phyloP scores from a whole-genome alignment of 768 basidiomycete species.

The Pleurotus tuber-regium region DNA sequence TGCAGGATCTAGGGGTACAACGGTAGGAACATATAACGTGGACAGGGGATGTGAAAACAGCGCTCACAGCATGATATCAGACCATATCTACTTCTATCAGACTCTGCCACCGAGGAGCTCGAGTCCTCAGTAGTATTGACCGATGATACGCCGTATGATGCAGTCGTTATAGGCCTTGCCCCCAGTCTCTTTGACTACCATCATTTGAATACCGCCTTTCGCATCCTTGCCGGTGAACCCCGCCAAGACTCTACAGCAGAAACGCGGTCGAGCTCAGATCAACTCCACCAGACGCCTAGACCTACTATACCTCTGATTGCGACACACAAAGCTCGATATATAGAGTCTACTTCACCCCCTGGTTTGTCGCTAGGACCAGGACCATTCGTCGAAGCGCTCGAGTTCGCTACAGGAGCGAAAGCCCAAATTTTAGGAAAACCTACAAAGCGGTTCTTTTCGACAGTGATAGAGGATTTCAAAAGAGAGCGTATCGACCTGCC shows the following conservation, averaged over 20 bases:
- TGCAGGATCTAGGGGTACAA: constrained; percentile 38
- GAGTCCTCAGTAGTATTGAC: constrained; percentile 1
- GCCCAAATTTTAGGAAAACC: constrained; percentile 69
- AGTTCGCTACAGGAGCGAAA: constrained; percentile 44
- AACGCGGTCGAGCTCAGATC: constrained; percentile 4
- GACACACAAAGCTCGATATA: constrained; percentile 56
- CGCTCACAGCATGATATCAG: no score
- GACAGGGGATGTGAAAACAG: no score
- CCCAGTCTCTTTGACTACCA: constrained; percentile 50
- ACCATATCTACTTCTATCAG: constrained; percentile 56
- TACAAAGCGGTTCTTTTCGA: constrained; percentile 53
- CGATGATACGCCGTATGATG: constrained; percentile 37
- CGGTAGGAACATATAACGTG: constrained; percentile 31
- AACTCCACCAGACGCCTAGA: neutral
- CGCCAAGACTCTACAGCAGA: neutral
- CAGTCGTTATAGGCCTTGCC: constrained; percentile 64
- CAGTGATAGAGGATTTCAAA: constrained; percentile 43
- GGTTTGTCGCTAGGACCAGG: constrained; percentile 67
- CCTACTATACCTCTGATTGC: constrained; percentile 44
- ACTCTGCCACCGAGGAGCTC: constrained; percentile 45
- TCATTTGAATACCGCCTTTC: constrained; percentile 63
- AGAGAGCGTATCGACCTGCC: constrained; percentile 9
- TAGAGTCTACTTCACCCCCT: constrained; percentile 39
- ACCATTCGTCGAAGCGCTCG: constrained; percentile 65
- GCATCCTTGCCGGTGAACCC: constrained; percentile 51